Evolutionary conservation across 2,329 filamentous ascomycete species (phyloP).

Genomic region (Penicillium sp.): DNA sequence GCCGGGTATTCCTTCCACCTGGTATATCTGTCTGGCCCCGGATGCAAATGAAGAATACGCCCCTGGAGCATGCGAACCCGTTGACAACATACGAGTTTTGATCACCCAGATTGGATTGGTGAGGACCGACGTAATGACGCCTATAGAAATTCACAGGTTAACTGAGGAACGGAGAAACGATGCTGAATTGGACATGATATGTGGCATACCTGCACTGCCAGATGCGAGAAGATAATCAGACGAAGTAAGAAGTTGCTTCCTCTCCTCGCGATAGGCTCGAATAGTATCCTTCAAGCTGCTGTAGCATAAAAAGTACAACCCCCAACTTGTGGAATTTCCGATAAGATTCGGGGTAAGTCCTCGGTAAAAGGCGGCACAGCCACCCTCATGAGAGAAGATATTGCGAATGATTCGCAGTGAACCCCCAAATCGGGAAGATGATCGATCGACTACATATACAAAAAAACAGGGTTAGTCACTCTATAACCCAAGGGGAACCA

Average conservation of each 20-base stretch:
- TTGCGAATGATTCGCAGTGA: constrained; percentile 53
- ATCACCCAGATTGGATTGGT: constrained; percentile 98
- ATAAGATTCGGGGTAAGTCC: constrained; percentile 86
- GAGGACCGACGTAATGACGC: constrained; percentile 71
- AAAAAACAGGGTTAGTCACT: not conserved
- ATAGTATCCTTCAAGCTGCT: constrained; percentile 58
- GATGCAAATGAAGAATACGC: constrained; percentile 77
- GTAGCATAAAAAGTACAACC: constrained; percentile 82
- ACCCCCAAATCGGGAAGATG: constrained; percentile 48
- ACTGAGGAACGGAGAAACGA: not conserved
- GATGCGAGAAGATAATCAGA: constrained; percentile 80
- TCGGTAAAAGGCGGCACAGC: constrained; percentile 73
- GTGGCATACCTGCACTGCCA: constrained; percentile 53
- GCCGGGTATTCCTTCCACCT: constrained; percentile 69
- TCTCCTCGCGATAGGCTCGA: constrained; percentile 38
- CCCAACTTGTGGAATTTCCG: constrained; percentile 89
- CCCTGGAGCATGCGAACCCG: constrained; percentile 67
- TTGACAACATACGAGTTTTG: constrained; percentile 94
- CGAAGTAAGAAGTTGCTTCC: constrained; percentile 49
- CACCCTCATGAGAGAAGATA: constrained; percentile 55
- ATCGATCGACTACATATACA: constrained; percentile 49
- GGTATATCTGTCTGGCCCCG: constrained; percentile 66
- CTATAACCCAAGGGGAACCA: not conserved
- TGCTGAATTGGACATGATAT: not conserved
- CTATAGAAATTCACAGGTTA: constrained; percentile 35